phyloP scores from a whole-genome alignment of 192 early-diverging fungal species.

The Rhizophagus prolifer region DNA sequence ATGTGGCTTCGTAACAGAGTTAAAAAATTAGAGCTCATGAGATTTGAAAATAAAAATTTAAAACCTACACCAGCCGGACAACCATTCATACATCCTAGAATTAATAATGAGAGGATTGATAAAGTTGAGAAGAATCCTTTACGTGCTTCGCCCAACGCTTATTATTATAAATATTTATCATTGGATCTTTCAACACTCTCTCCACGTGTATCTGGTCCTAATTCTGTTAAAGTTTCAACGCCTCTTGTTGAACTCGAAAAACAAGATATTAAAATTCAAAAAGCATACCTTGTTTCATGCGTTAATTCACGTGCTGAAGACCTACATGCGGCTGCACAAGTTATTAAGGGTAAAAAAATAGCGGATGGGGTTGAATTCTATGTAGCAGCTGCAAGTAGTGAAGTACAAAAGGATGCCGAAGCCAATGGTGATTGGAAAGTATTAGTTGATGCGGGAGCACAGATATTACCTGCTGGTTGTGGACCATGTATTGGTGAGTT shows the following conservation, averaged over 20 bases:
- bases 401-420: constrained; percentile 88
- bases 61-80: constrained; percentile 42
- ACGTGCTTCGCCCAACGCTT: constrained; percentile 56
- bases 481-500: constrained; percentile 88
- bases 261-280: constrained; percentile 80
- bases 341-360: constrained; percentile 73
- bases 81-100: constrained; percentile 55
- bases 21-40: constrained; percentile 46
- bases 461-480: constrained; percentile 89
- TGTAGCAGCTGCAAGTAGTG: constrained; percentile 89
- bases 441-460: constrained; percentile 87
- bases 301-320: constrained; percentile 92
- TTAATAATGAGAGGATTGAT: constrained; percentile 52
- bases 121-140: constrained; percentile 44
- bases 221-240: constrained; percentile 92
- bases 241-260: constrained; percentile 73
- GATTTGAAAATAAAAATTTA: constrained; percentile 56
- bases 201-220: constrained; percentile 91
- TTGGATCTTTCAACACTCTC: constrained; percentile 85
- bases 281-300: constrained; percentile 96
- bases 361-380: constrained; percentile 88
- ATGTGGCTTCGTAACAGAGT: constrained; percentile 71
- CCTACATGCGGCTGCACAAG: constrained; percentile 82
- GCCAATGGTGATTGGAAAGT: constrained; percentile 84
- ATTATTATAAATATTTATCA: constrained; percentile 82